phyloP scores from a whole-genome alignment of 306 rosid species.

The Castanopsis chinensis region DNA sequence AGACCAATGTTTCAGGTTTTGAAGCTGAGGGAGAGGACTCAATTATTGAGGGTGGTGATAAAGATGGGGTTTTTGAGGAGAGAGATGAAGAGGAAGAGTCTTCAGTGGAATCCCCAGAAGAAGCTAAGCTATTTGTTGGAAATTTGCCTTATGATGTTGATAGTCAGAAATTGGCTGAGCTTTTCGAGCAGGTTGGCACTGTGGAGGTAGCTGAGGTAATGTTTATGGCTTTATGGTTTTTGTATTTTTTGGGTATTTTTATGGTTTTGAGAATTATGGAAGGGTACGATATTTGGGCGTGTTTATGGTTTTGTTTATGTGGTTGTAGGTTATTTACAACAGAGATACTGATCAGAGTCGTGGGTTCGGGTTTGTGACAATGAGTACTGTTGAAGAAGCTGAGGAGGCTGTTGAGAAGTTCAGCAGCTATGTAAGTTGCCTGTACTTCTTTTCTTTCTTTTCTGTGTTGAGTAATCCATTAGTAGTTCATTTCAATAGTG shows the following conservation, averaged over 20 bases:
- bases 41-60: slow-evolving; percentile 18
- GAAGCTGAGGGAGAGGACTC: slow-evolving; percentile 34
- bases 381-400: slow-evolving; percentile 85
- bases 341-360: slow-evolving; percentile 82
- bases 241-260: slow-evolving; percentile 1
- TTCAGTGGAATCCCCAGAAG: slow-evolving; percentile 56
- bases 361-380: slow-evolving; percentile 87
- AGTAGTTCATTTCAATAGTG: neutral
- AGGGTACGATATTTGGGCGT: neutral
- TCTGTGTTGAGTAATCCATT: neutral
- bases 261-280: neutral
- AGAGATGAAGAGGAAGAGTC: slow-evolving; percentile 29
- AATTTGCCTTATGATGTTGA: slow-evolving; percentile 86
- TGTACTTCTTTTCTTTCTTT: neutral
- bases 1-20: slow-evolving; percentile 37
- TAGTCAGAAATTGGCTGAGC: slow-evolving; percentile 64
- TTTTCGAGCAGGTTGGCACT: slow-evolving; percentile 69
- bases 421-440: slow-evolving; percentile 70
- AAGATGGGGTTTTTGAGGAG: slow-evolving; percentile 38
- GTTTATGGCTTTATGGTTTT: neutral
- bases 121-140: slow-evolving; percentile 78
- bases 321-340: slow-evolving; percentile 75
- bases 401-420: slow-evolving; percentile 69
- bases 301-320: neutral
- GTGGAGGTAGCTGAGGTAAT: slow-evolving; percentile 90